Conservation (phyloP, 2,329 filamentous ascomycete species). For the Alternaria infectoria region DNA sequence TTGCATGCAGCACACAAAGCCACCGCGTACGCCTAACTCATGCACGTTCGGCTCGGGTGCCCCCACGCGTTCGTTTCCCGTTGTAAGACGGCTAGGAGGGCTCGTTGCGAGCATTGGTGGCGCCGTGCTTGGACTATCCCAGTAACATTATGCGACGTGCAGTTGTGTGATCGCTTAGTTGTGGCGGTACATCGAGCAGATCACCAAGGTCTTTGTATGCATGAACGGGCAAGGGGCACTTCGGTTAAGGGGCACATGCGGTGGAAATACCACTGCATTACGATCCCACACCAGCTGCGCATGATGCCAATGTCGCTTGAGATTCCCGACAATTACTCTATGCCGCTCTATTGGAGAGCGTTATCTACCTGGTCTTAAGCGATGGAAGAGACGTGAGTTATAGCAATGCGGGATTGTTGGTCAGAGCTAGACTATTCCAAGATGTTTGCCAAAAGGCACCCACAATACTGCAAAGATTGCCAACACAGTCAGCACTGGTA, state of each 20-base stretch:
- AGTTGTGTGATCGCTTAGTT: not conserved
- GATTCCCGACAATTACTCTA: not conserved
- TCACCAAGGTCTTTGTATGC: not conserved
- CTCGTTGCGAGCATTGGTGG: not conserved
- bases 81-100: not conserved
- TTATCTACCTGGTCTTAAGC: not conserved
- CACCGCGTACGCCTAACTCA: not conserved
- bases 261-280: not conserved
- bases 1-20: conserved; percentile 5
- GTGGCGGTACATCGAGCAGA: not conserved
- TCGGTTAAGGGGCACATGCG: not conserved
- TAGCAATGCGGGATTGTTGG: not conserved
- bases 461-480: conserved; percentile 1
- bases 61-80: conserved; percentile 11
- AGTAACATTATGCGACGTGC: not conserved
- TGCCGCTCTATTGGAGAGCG: not conserved
- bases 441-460: not conserved
- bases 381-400: not conserved
- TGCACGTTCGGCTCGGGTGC: conserved; percentile 6
- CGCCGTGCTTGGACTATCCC: not conserved
- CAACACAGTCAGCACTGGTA: conserved; percentile 1
- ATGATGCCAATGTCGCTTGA: not conserved
- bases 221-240: not conserved
- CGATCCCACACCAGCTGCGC: not conserved
- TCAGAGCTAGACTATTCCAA: not conserved